Evolutionary conservation across 345 rosid genomes (phyloP), one percentile per base, ranked within the genome.

Genomic region (Linum lewisii): DNA sequence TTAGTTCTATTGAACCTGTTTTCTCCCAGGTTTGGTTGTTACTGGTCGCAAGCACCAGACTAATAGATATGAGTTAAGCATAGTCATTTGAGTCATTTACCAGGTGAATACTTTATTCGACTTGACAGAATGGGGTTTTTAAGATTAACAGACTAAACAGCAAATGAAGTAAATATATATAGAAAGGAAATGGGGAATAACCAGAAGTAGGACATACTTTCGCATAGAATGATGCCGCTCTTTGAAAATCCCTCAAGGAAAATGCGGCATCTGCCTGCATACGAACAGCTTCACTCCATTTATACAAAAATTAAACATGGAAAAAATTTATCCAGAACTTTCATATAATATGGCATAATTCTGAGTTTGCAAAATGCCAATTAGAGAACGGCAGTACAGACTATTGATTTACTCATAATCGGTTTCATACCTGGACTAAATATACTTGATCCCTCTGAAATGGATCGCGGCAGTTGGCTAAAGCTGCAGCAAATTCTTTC

Each of bases 381-480:
- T 51, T 10, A 22, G 5, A 58, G 47, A 42, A 42, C 45, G 2
- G 47, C 47, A 42, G 47, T 42, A 7, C 2, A 42, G 47, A 42
- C 16, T 42, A 16, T 65, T 23, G 52, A 11, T 29, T 67, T 53
- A 58, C 45, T 32, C 23, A 2, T 58, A 32, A 60, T 26, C 21
- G 24, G 6, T 34, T 51, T 37, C n/a, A 37, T 53, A 93, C 99
- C 97, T 87, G 99, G 77, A 87, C 88, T 61, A 90, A 80, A 75
- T 93, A 90, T 59, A 93, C 90, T 85, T 85, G 99, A 75, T 93
- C 97, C 69, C 96, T 87, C 62, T 93, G 99, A 65, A 90, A 81
- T 24, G 90, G 90, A 67, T 87, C 97, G 57, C 84, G 88, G 63
- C 95, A 85, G 66, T 82, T 85, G 44, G 87, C 96, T 73, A 93